Conservation (phyloP, 1,139 yeast genomes). For the Geotrichum bryndzae region DNA sequence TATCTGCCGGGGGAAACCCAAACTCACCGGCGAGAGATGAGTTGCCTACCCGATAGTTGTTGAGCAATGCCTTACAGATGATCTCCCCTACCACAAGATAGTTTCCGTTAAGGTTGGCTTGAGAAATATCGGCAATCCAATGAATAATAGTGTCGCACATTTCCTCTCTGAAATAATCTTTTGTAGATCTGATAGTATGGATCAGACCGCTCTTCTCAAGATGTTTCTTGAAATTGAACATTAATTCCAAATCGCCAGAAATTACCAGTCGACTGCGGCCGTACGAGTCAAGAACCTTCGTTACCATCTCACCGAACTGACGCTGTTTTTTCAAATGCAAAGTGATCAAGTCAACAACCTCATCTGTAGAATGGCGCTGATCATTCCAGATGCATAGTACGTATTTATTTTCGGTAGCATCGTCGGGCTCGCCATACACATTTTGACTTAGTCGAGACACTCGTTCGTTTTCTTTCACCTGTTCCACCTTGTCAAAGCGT, state of each 20-base stretch:
- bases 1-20: background rate
- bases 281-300: slow-evolving; percentile 52
- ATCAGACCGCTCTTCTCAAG: slow-evolving; percentile 59
- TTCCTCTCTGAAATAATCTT: slow-evolving; percentile 75
- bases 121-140: slow-evolving; percentile 60
- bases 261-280: slow-evolving; percentile 69
- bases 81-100: slow-evolving; percentile 46
- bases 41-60: slow-evolving; percentile 47
- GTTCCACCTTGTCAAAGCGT: slow-evolving; percentile 25
- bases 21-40: slow-evolving; percentile 8
- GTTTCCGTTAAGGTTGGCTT: slow-evolving; percentile 49
- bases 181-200: slow-evolving; percentile 56
- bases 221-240: slow-evolving; percentile 50
- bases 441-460: slow-evolving; percentile 36
- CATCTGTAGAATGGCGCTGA: slow-evolving; percentile 66
- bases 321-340: slow-evolving; percentile 57
- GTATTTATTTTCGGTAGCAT: slow-evolving; percentile 44
- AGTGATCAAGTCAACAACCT: slow-evolving; percentile 62
- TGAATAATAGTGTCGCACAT: slow-evolving; percentile 65
- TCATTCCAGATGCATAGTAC: slow-evolving; percentile 69
- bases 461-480: slow-evolving; percentile 27
- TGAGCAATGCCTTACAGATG: slow-evolving; percentile 49
- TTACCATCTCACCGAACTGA: slow-evolving; percentile 72
- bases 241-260: slow-evolving; percentile 46
- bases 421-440: slow-evolving; percentile 43